Evolutionary conservation across 208 protist genomes (phyloP).

Genomic region (Trypanosoma brucei): DNA sequence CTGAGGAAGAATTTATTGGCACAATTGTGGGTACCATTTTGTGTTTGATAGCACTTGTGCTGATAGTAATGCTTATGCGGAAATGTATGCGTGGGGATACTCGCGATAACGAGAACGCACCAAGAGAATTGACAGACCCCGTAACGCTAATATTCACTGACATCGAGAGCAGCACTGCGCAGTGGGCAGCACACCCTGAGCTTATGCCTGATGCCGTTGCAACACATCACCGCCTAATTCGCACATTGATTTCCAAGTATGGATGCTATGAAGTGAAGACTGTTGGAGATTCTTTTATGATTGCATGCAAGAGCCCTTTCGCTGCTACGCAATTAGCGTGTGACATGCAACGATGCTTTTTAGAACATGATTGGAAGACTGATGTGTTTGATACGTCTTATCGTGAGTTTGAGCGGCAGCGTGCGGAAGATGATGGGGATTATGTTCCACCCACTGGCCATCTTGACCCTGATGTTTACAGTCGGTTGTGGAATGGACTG

Average conservation of each 20-base stretch:
- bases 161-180: constrained; percentile 71
- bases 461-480: background rate
- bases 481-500: background rate
- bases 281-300: background rate
- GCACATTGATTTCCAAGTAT: background rate
- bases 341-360: background rate
- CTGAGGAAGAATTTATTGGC: constrained; percentile 14
- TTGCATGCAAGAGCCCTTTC: background rate
- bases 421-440: background rate
- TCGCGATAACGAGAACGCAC: constrained; percentile 40
- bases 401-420: background rate
- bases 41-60: constrained; percentile 1
- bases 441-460: background rate
- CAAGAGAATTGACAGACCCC: constrained; percentile 29
- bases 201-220: background rate
- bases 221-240: background rate
- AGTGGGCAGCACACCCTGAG: constrained; percentile 21
- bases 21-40: constrained; percentile 22
- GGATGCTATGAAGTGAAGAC: background rate
- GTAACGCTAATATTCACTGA: constrained; percentile 76
- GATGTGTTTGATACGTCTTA: background rate
- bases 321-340: background rate
- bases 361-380: background rate
- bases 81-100: background rate
- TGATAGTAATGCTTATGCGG: constrained; percentile 5